Evolutionary conservation across 2,329 filamentous ascomycete genomes (phyloP).

Genomic region (Aotearoamyces nothofagi): DNA sequence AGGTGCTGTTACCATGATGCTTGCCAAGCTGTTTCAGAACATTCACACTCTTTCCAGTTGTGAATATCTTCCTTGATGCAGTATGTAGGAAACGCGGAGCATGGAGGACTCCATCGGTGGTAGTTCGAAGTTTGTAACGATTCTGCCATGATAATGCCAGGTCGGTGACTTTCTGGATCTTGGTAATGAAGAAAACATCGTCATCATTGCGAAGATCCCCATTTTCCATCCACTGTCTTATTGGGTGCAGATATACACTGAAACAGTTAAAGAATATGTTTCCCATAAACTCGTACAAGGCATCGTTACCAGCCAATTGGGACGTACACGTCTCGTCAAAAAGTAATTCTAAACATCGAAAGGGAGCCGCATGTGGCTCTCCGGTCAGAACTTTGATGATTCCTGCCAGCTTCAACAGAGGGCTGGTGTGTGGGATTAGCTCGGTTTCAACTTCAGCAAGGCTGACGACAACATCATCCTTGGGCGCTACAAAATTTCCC

Average conservation of each 20-base stretch:
- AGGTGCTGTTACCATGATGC: slow-evolving; percentile 23
- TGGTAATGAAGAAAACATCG: slow-evolving; percentile 61
- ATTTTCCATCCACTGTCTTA: slow-evolving; percentile 71
- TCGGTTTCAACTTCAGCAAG: slow-evolving; percentile 45
- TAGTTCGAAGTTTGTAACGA: slow-evolving; percentile 52
- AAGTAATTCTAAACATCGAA: slow-evolving; percentile 64
- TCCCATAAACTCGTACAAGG: slow-evolving; percentile 46
- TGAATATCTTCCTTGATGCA: slow-evolving; percentile 60
- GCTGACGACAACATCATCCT: slow-evolving; percentile 44
- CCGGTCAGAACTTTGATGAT: slow-evolving; percentile 43
- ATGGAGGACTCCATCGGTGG: slow-evolving; percentile 42
- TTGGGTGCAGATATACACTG: slow-evolving; percentile 64
- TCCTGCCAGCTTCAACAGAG: slow-evolving; percentile 42
- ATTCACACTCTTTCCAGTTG: slow-evolving; percentile 75
- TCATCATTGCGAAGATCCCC: slow-evolving; percentile 53
- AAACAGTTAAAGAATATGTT: slow-evolving; percentile 69
- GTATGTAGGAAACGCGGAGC: slow-evolving; percentile 63
- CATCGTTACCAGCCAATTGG: slow-evolving; percentile 52
- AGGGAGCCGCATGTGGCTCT: slow-evolving; percentile 26
- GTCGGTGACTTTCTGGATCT: slow-evolving; percentile 38
- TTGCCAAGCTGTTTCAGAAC: slow-evolving; percentile 61
- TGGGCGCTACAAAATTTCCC: slow-evolving; percentile 37
- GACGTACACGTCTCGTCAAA: slow-evolving; percentile 55
- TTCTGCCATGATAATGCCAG: slow-evolving; percentile 59
- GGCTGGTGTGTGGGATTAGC: slow-evolving; percentile 33